phyloP scores from a whole-genome alignment of 1,284 basidiomycete species.

The Mycena citricolor region DNA sequence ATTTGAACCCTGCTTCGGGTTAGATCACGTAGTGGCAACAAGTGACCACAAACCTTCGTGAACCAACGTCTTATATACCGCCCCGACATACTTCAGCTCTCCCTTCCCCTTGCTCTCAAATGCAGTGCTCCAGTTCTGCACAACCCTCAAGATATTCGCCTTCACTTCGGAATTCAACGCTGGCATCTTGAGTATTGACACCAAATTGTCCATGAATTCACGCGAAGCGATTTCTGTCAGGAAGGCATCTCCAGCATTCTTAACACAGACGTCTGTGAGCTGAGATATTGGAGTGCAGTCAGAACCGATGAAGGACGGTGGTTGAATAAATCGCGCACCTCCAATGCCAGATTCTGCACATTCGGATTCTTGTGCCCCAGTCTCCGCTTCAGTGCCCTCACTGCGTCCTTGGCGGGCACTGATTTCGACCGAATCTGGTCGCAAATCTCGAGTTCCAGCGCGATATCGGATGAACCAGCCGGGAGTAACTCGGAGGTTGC shows the following conservation, averaged over 20 bases:
- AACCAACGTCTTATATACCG: conserved; percentile 78
- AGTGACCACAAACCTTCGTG: conserved; percentile 57
- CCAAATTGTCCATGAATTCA: conserved; percentile 93
- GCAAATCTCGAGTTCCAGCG: conserved; percentile 92
- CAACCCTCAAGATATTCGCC: conserved; percentile 71
- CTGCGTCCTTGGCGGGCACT: conserved; percentile 82
- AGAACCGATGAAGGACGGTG: no score
- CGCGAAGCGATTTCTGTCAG: conserved; percentile 80
- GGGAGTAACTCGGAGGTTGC: conserved; percentile 89
- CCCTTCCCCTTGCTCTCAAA: conserved; percentile 87
- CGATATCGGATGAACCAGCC: conserved; percentile 84
- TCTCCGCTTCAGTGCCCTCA: conserved; percentile 86
- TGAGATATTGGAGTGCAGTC: conserved; percentile 31
- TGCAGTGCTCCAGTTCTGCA: conserved; percentile 93
- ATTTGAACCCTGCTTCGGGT: conserved; percentile 62
- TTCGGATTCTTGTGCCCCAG: conserved; percentile 96
- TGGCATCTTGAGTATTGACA: conserved; percentile 77
- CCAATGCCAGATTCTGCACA: conserved; percentile 85
- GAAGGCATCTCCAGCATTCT: conserved; percentile 97
- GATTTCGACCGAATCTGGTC: conserved; percentile 95
- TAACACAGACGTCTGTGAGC: conserved; percentile 93
- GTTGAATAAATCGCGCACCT: conserved; percentile 64
- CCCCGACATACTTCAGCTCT: conserved; percentile 72
- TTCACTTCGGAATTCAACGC: conserved; percentile 82
- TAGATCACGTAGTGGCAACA: neutral